A percentile compares a stretch with the other conserved stretches of the same genome.
phyloP scores from a whole-genome alignment of 2,329 filamentous ascomycete genomes.

The Alternaria gansuensis region DNA sequence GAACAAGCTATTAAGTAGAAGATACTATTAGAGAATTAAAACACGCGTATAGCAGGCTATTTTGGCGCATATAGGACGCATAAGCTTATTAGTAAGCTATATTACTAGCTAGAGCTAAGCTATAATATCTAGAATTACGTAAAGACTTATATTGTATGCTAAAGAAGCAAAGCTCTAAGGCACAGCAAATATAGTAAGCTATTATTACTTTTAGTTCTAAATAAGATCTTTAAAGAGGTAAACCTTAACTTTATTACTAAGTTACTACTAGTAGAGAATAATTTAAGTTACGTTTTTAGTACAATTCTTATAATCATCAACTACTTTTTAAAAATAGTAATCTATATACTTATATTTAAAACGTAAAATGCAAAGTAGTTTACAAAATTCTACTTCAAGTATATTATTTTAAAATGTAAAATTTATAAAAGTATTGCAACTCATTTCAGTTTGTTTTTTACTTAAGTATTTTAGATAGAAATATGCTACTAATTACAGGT shows the following conservation, averaged over 20 bases:
- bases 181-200: neutral
- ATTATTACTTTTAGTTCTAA: neutral
- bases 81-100: neutral
- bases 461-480: no score
- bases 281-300: neutral
- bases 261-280: neutral
- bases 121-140: neutral
- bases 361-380: no score
- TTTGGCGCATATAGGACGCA: neutral
- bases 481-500: no score
- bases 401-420: no score
- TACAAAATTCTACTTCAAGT: no score
- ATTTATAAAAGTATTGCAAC: no score
- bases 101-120: neutral
- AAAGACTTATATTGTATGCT: neutral
- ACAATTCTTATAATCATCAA: neutral
- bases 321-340: no score
- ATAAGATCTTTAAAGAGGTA: neutral
- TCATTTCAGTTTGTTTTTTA: no score
- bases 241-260: neutral
- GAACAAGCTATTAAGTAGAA: neutral
- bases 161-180: neutral
- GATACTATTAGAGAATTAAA: neutral
- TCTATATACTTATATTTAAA: no score
- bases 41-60: neutral